Conservation (phyloP, 1,284 basidiomycete species). For the Wallemia ichthyophaga region DNA sequence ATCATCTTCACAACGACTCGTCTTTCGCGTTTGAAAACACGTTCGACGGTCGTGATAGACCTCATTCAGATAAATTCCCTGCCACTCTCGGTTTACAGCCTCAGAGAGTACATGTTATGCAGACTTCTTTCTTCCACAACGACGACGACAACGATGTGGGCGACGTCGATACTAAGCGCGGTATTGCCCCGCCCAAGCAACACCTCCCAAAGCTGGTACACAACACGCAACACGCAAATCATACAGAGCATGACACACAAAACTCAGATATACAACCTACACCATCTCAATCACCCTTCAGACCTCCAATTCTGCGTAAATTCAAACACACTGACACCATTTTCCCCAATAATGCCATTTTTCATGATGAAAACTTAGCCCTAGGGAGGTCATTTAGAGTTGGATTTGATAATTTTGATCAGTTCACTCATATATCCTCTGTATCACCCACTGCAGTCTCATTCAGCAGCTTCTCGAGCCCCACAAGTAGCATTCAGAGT, state of each 20-base stretch:
- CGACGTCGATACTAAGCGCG: no score
- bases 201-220: background rate
- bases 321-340: background rate
- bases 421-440: constrained; percentile 40
- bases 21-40: background rate
- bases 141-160: constrained; percentile 10
- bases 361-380: constrained; percentile 25
- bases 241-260: background rate
- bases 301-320: background rate
- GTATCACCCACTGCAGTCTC: background rate
- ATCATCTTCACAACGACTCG: no score
- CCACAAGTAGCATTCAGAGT: background rate
- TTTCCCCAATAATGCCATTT: constrained; percentile 2
- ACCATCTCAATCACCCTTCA: background rate
- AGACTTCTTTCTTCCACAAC: constrained; percentile 43
- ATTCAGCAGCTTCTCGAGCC: background rate
- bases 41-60: background rate
- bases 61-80: constrained; percentile 8
- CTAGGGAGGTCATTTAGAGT: constrained; percentile 68
- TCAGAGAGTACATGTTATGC: constrained; percentile 70
- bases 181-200: background rate
- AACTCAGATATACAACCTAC: background rate
- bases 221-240: background rate
- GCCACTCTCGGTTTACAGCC: constrained; percentile 39
- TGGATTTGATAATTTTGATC: constrained; percentile 60